Base-by-base conservation (phyloP, 805 yeast genomes). In the Barnettozyma sp. region DNA sequence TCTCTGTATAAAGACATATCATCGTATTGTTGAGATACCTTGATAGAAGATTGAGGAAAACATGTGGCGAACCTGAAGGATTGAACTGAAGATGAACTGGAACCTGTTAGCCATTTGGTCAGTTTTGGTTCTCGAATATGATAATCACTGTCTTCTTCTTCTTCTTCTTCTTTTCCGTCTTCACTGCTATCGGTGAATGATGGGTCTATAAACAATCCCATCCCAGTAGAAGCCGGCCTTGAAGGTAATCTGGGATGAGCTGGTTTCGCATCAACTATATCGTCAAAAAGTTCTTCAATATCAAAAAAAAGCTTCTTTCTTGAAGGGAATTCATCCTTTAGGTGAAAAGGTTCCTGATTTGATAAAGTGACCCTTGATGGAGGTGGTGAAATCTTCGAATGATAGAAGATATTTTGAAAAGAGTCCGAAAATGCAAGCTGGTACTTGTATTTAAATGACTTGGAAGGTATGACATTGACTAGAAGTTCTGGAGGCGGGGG, bases 401-500 rank as follows among this genome's bases (percentile, higher is more conserved):
- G 56, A 13, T 38, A 42, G 18, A 48, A 38, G 1, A 14, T 30
- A 14, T 53, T 59, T 27, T 63, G 62, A 14, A 63, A 48, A 5
- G 68, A 45, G 11, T 64, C 68, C 34, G 65, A 67, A 37, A 69
- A 68, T 4, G 63, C 57, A 24, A 73, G 49, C 25, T 70, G 73
- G 49, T 70, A 71, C 45, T 59, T 68, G 49, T 59, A 68, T 17
- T 59, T 44, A n/a, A 73, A 76, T 26, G 71, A 49, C 20, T 59
- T 51, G 8, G 70, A 55, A 19, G 67, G 71, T 3, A 77, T 74
- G 0, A 70, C 64, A 6, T 62, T 47, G 30, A 52, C 55, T 29
- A 58, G 54, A 24, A 75, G 49, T 41, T 71, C 76, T 4, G 73
- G 73, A 6, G 75, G 74, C 4, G 50, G 24, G 6, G 60, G 60